Base-by-base conservation (phyloP, 1,284 basidiomycete genomes). In the Fomitopsis betulina region DNA sequence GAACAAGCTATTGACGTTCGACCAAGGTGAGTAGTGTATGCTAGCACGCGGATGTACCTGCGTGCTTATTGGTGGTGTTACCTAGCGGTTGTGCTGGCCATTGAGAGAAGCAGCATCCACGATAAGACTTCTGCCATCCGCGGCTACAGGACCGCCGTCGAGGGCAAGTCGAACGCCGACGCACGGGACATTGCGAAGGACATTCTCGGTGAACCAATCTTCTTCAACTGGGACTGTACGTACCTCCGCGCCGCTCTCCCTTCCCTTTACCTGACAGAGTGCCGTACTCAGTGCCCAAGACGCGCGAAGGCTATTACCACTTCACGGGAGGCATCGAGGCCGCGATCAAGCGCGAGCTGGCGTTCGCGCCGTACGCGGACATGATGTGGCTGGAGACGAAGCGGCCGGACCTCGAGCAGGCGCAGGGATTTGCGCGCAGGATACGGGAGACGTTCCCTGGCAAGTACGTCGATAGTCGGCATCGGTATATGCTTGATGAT, bases 321-420 rank as follows among this genome's bases (percentile, higher is more conserved):
- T 93, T 88, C 70, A 86, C 86, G 25, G 87, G 92, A n/a, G 94
- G 94, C 38, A 76, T 93, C 52, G 85, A 87, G 64, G 83, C 91
- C 5, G 93, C 93, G n/a, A 84, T 94, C 70, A 88, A 88, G 67
- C 89, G 94, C 55, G 85, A 87, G 15, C 80, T 90, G 63, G 82
- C 83, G 38, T 96, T 87, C 68, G 91, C 92, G 1, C 89, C 90
- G 19, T 89, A 91, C 66, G 85, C 91, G 7, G 93, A 95, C 71
- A 79, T 94, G 66, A 76, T 94, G 53, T 95, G 93, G 93, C 81
- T 96, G 50, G 94, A 96, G 77, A 96, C 94, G 12, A 94, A 93
- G 69, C 82, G 80, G 37, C 94, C 94, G 2, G 83, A 94, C 70
- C 75, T 97, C 23, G 79, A 85, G 62, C 86, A 94, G 71, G 94